Evolutionary conservation across 257 asterid species (phyloP).

Genomic region (Salvia rosmarinus): DNA sequence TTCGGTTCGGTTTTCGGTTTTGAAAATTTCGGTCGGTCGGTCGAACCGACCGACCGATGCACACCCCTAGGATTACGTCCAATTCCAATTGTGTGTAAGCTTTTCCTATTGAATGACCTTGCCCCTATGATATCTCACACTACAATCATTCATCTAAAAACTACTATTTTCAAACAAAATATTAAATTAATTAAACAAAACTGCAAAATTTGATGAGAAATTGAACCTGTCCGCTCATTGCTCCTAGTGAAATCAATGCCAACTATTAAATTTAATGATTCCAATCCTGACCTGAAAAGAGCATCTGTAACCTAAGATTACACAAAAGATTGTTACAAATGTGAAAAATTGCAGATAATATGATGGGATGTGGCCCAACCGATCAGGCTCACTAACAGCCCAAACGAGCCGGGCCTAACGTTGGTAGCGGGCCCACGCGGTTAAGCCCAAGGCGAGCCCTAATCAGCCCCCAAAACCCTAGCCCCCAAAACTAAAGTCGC

Average conservation of each 20-base stretch:
- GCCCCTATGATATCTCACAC: slow-evolving; percentile 36
- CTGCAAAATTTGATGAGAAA: neutral
- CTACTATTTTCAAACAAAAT: neutral
- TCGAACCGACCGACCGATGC: no score
- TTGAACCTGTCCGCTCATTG: slow-evolving; percentile 63
- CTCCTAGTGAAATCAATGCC: slow-evolving; percentile 66
- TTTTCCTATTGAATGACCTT: slow-evolving; percentile 47
- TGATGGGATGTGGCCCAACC: no score
- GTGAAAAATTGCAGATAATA: neutral
- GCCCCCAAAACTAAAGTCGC: no score
- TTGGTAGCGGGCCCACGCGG: no score
- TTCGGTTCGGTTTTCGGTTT: no score
- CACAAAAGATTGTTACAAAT: neutral
- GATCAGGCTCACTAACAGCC: no score
- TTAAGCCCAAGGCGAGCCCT: no score
- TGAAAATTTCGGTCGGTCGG: no score
- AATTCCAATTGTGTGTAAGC: slow-evolving; percentile 51
- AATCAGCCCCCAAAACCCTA: no score
- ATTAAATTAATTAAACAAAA: neutral
- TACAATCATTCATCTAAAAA: neutral
- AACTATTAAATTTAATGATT: slow-evolving; percentile 58
- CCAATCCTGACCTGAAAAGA: slow-evolving; percentile 51
- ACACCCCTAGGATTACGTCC: slow-evolving; percentile 48
- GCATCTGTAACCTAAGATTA: slow-evolving; percentile 52
- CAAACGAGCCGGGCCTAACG: no score